Evolutionary conservation across 768 basidiomycete genomes (phyloP), one percentile per base, ranked within the genome.

Genomic region (Amyloporia xantha): DNA sequence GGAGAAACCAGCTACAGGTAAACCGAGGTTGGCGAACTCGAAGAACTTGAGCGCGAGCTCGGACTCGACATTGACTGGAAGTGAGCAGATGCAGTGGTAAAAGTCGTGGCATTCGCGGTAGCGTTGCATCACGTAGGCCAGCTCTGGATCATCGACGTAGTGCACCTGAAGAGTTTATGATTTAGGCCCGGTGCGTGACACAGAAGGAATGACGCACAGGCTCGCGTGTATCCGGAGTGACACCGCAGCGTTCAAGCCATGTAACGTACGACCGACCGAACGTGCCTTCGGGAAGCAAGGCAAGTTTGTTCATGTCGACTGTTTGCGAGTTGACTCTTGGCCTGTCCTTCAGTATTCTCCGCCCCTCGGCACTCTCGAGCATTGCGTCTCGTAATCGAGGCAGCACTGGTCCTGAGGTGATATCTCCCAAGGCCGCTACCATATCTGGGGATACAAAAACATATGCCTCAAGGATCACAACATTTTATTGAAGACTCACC

Each of bases 21-120:
- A 75, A 12, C 86, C 83, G 58, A 96, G 75, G 67, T 99, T 97
- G 24, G 88, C 79, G 50, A 94, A 86, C 66, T 98, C 96, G 59
- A 98, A 92, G 57, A 81, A 85, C 63, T 99, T 99, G 65, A 98
- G 79, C 1, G 92, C 91, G 25, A 99, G 76, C 64, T 99, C 96
- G 41, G 86, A 90, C 49, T 87, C 80, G 59, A 95, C 86, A 52
- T 84, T 84, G 50, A 97, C 91, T 0, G 92, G 93, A 7, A 98
- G 75, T 57, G 81, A 81, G 69, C 82, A 83, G 52, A 98, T 77
- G 59, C 89, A 90, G 62, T 99, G 96, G 62, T 97, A 96, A 57
- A 98, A 86, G 68, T 99, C 95, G 67, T 99, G 96, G 54, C 88
- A 95, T 69, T 99, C 94, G 21, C 95, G 85, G 65, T 98, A 99